A percentile compares a stretch with the other conserved stretches of the same genome.
Conservation (phyloP, 345 rosid species). For the Microcos paniculata region DNA sequence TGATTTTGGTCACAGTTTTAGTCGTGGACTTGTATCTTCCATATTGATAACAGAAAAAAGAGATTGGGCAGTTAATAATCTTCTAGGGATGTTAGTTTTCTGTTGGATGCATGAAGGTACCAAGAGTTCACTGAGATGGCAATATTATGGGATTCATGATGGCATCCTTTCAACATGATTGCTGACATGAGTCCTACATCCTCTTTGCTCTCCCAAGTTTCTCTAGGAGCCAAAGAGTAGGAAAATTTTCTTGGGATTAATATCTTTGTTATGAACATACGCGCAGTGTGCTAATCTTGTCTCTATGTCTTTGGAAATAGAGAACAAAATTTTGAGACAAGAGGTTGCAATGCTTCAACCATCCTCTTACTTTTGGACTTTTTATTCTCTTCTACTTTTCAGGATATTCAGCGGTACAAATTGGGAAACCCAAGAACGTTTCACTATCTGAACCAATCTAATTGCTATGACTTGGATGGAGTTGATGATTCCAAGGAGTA, state of each 20-base stretch:
- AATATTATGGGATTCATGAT: not conserved
- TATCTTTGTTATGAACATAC: not conserved
- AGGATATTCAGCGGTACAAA: slow-evolving; percentile 82
- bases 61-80: not conserved
- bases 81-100: not conserved
- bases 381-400: slow-evolving; percentile 25
- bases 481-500: slow-evolving; percentile 86
- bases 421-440: slow-evolving; percentile 80
- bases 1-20: not conserved
- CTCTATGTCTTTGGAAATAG: not conserved
- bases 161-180: not conserved
- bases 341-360: slow-evolving; percentile 5
- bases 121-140: not conserved
- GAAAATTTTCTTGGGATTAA: not conserved
- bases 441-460: slow-evolving; percentile 96
- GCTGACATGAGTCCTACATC: not conserved
- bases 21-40: not conserved
- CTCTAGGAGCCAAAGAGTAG: not conserved
- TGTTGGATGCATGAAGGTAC: not conserved
- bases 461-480: slow-evolving; percentile 79
- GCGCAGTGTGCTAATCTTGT: not conserved
- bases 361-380: not conserved
- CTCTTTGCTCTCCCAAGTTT: not conserved
- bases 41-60: not conserved
- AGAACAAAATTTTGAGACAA: not conserved